Base-by-base conservation (phyloP, 208 protist genomes). In the Trypanosoma conorhini region DNA sequence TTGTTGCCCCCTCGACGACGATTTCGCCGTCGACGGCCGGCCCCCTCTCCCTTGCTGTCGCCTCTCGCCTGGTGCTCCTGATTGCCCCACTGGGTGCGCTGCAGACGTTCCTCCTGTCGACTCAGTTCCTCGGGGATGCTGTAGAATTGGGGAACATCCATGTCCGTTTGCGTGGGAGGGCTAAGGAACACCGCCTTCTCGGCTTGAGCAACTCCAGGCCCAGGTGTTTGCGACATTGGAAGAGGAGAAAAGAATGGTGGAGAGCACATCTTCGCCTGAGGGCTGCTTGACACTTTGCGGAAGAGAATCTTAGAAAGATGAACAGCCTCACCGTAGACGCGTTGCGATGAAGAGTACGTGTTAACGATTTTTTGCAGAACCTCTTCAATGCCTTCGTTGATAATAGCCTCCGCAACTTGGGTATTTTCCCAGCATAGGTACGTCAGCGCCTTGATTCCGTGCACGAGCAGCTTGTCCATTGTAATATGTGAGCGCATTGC, bases 351-450 rank as follows among this genome's bases (percentile, higher is more conserved):
- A 15, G 82, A 70, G 78, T 95, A 95, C 50, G 80, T 71, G 62
- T 85, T 70, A 44, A 95, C 79, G 55, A 94, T 81, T 44, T 77
- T 70, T 71, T 92, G 80, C 66, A 97, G 76, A 24, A 92, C 88
- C 42, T 88, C 87, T 62, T 94, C 87, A 22, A 94, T 72, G 40
- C 77, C 74, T 67, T 88, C 85, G 51, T 74, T 80, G 63, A 96
- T 92, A 72, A 97, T 97, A 35, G 70, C 81, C 77, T 97, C 82
- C 3, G 89, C 88, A 28, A 96, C 89, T 67, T 88, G 83, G 19
- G 80, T 82, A 74, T 93, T 95, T 72, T 96, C 87, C 93, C 93
- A 97, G 67, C 90, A 97, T 5, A 97, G 73, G 80, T 97, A 97
- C 38, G 93, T 97, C 52, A 97, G 82, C 22, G 93, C 93, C 72